phyloP scores from a whole-genome alignment of 116 monocot genomes.

The Iris pallida region DNA sequence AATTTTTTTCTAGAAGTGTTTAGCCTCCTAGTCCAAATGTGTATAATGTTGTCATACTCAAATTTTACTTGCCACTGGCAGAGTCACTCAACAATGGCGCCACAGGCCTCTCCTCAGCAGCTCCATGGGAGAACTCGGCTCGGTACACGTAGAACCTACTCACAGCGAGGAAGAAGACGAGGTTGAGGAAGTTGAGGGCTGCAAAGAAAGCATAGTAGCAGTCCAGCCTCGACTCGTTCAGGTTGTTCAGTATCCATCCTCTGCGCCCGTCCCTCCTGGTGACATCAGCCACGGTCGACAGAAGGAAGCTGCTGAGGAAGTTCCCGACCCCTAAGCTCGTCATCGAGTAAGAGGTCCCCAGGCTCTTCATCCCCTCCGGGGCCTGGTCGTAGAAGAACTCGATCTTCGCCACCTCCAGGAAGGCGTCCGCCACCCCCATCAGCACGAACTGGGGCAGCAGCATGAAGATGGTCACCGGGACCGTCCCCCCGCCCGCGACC shows the following conservation, averaged over 20 bases:
- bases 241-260: constrained; percentile 75
- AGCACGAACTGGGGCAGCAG: constrained; percentile 22
- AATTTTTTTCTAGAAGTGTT: too few species aligned
- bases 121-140: constrained; percentile 15
- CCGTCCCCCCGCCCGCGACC: background rate
- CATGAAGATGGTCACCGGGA: constrained; percentile 19
- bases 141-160: constrained; percentile 46
- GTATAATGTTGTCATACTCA: too few species aligned
- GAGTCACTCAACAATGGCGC: background rate
- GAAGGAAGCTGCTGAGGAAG: constrained; percentile 23
- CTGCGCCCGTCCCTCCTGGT: constrained; percentile 38
- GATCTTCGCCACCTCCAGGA: constrained; percentile 23
- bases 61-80: too few species aligned
- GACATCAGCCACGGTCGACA: constrained; percentile 18
- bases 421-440: constrained; percentile 25
- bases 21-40: too few species aligned
- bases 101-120: background rate
- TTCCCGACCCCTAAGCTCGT: constrained; percentile 16
- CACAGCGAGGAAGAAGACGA: constrained; percentile 44
- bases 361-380: constrained; percentile 36
- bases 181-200: constrained; percentile 42
- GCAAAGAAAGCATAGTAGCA: constrained; percentile 71
- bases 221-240: constrained; percentile 65
- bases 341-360: constrained; percentile 28
- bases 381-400: constrained; percentile 56